Conservation (phyloP, 2,329 filamentous ascomycete genomes). For the Apiospora rasikravindrae region DNA sequence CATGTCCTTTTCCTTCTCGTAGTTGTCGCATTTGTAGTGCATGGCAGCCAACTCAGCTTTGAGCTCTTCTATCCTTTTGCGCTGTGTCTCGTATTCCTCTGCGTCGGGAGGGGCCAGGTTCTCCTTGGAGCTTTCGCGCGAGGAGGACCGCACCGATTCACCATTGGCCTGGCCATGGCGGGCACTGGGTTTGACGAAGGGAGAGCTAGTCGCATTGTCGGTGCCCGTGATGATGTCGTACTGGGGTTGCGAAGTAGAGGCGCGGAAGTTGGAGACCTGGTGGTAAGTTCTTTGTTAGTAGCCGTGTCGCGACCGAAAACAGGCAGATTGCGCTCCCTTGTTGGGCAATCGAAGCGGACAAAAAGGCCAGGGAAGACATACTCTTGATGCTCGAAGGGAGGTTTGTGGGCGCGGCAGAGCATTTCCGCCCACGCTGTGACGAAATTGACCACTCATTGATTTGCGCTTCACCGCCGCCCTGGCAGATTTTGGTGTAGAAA, state of each 20-base stretch:
- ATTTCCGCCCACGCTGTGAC: slow-evolving; percentile 34
- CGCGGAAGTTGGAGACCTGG: slow-evolving; percentile 52
- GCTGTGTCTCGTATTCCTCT: slow-evolving; percentile 64
- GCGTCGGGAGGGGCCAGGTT: slow-evolving; percentile 63
- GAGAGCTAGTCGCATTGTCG: slow-evolving; percentile 44
- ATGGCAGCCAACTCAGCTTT: slow-evolving; percentile 89
- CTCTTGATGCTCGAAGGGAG: slow-evolving; percentile 34
- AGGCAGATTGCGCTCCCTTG: background rate
- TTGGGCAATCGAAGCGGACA: background rate
- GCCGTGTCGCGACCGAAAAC: background rate
- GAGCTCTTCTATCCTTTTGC: slow-evolving; percentile 72
- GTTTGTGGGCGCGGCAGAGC: slow-evolving; percentile 30
- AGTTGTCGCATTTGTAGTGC: slow-evolving; percentile 84
- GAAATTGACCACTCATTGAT: slow-evolving; percentile 35
- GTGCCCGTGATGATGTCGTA: slow-evolving; percentile 65
- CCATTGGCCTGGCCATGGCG: slow-evolving; percentile 46
- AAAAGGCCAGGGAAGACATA: slow-evolving; percentile 28
- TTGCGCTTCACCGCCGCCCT: slow-evolving; percentile 20
- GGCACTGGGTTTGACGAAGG: slow-evolving; percentile 43
- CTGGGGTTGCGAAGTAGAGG: slow-evolving; percentile 56
- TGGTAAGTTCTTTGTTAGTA: slow-evolving; percentile 16
- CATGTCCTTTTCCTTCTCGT: slow-evolving; percentile 88
- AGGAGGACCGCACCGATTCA: slow-evolving; percentile 50
- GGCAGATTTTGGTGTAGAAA: slow-evolving; percentile 21
- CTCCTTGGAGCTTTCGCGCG: slow-evolving; percentile 64